Evolutionary conservation across 805 yeast genomes (phyloP).

Genomic region (Suhomyces tanzawaensis): DNA sequence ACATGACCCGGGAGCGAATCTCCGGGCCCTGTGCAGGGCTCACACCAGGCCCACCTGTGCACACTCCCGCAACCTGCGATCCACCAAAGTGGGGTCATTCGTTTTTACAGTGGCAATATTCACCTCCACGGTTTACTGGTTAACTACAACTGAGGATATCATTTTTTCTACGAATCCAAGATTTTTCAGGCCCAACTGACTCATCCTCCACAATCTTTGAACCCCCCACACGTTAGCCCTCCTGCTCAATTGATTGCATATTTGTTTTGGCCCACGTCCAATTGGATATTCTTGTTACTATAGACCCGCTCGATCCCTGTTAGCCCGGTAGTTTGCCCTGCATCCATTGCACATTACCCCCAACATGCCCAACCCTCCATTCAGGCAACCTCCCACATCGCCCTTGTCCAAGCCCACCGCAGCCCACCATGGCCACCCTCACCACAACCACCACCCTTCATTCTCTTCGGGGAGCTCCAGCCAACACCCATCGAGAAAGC

Average conservation of each 20-base stretch:
- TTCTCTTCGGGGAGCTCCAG: conserved; percentile 1
- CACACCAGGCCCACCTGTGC: too few species aligned
- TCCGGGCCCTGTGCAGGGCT: too few species aligned
- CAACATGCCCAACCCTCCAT: conserved; percentile 15
- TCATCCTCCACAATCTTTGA: too few species aligned
- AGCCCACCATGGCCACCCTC: conserved; percentile 2
- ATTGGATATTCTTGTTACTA: not conserved
- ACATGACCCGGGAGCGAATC: too few species aligned
- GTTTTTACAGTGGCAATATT: not conserved
- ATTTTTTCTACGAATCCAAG: too few species aligned
- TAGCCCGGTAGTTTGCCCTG: not conserved
- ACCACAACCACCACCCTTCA: conserved; percentile 4
- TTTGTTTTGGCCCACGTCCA: too few species aligned
- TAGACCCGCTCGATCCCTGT: not conserved
- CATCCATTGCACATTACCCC: not conserved
- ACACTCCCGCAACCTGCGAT: too few species aligned
- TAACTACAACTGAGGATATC: too few species aligned
- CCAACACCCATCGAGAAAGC: conserved; percentile 36
- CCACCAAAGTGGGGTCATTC: conserved; percentile 4
- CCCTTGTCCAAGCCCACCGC: conserved; percentile 3
- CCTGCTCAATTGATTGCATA: too few species aligned
- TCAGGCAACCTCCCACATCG: conserved; percentile 12
- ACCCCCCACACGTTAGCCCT: too few species aligned
- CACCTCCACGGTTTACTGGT: not conserved
- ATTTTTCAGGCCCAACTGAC: too few species aligned